Base-by-base conservation (phyloP, 2,329 filamentous ascomycete genomes). In the Dactylella cylindrospora region DNA sequence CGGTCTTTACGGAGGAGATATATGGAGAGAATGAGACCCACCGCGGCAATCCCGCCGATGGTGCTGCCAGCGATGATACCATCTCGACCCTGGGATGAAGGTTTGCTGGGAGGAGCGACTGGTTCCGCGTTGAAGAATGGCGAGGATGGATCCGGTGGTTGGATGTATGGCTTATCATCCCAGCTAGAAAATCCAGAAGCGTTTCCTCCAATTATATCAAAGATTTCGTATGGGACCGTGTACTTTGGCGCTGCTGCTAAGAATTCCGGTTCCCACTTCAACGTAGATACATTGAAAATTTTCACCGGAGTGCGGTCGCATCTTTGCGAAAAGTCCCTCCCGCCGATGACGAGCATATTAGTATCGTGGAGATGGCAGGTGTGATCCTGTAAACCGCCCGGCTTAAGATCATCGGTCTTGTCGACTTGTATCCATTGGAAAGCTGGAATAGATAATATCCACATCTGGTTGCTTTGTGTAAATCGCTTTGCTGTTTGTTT, bases 381-480 rank as follows among this genome's bases (percentile, higher is more conserved):
- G n/a, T 62, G 57, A 20, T 62, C 57, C 40, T 53, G 49, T 5
- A 62, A 12, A 25, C 41, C 57, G 10, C 28, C 22, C 4, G 49
- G 36, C 13, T 62, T 41, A n/a, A 61, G 46, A n/a, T 13, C 43
- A 26, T 61, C 54, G 8, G 17, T 28, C 29, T 47, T 52, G 32
- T 61, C 54, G 25, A 62, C 57, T 4, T 41, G 44, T 50, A 62
- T 40, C 57, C 57, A 62, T 26, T 43, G 25, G 19, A 62, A 62
- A 1, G 57, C 57, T 8, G 57, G 57, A 22, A 62, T 62, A 9
- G 43, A 49, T 23, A 62, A 28, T 13, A 62, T 62, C 57, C 49
- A 62, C 19, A 62, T 53, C 6, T 53, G 32, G 7, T 13, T 29
- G 12, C 49, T 62, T 31, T 49, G 57, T 6, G 44, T 50, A 22